phyloP scores from a whole-genome alignment of 345 rosid genomes.

The Hirschfeldia incana region DNA sequence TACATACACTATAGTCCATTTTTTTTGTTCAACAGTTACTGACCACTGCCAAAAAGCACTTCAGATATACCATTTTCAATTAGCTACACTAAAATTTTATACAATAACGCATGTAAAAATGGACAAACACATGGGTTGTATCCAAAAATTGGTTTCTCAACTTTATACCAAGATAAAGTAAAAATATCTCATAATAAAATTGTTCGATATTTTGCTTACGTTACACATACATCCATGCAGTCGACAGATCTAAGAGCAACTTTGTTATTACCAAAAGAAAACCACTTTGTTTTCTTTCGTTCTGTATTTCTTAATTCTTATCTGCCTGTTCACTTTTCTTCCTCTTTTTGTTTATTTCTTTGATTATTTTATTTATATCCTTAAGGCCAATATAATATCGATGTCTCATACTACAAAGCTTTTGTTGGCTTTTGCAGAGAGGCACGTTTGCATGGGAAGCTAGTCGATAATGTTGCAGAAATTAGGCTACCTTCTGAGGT shows the following conservation, averaged over 20 bases:
- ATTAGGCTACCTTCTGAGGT: conserved; percentile 78
- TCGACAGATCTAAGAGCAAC: conserved; percentile 23
- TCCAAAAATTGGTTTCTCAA: conserved; percentile 17
- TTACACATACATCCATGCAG: conserved; percentile 34
- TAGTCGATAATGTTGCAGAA: conserved; percentile 58
- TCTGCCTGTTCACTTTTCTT: conserved; percentile 40
- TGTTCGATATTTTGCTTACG: conserved; percentile 19
- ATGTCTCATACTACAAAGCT: conserved; percentile 40
- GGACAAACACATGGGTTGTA: conserved; percentile 32
- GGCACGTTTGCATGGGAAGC: conserved; percentile 87
- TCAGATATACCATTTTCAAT: not conserved
- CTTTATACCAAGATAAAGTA: conserved; percentile 28
- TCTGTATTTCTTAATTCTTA: conserved; percentile 34
- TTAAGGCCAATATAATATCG: conserved; percentile 50
- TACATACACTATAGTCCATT: not conserved
- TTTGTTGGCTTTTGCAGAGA: conserved; percentile 67
- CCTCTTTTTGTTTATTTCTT: conserved; percentile 45
- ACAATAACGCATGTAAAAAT: conserved; percentile 21
- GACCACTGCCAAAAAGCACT: not conserved
- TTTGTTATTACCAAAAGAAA: conserved; percentile 35
- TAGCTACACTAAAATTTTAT: not conserved
- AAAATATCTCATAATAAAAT: not conserved
- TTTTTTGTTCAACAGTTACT: not conserved
- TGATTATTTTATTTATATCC: conserved; percentile 19
- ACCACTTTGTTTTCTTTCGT: conserved; percentile 29